A percentile compares a stretch with the other conserved stretches of the same genome.
Conservation (phyloP, 2,329 filamentous ascomycete genomes). For the Grosmannia serpens region DNA sequence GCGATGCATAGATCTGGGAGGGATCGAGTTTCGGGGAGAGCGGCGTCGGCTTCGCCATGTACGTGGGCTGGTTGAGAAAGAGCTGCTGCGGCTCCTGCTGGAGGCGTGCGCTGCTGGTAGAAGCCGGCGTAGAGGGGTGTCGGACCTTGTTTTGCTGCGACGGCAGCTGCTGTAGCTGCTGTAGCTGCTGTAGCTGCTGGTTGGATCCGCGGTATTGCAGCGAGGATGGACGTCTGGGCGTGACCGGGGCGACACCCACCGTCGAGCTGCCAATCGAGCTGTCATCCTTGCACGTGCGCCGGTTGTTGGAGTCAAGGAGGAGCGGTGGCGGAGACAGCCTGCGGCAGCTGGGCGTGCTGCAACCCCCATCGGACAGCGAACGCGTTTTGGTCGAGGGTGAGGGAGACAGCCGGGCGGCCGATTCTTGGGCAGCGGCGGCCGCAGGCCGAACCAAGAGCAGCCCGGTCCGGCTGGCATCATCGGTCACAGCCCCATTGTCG, state of each 20-base stretch:
- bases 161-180: not conserved
- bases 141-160: not conserved
- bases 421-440: not conserved
- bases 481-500: slow-evolving; percentile 13
- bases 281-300: slow-evolving; percentile 55
- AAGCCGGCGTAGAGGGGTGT: slow-evolving; percentile 7
- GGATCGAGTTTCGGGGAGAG: slow-evolving; percentile 80
- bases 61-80: slow-evolving; percentile 21
- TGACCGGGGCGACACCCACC: slow-evolving; percentile 41
- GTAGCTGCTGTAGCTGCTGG: not conserved
- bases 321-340: slow-evolving; percentile 47
- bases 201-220: slow-evolving; percentile 42
- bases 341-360: slow-evolving; percentile 27
- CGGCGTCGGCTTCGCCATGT: slow-evolving; percentile 45
- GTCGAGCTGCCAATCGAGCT: slow-evolving; percentile 34
- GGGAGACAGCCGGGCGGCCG: slow-evolving; percentile 8
- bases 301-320: slow-evolving; percentile 33
- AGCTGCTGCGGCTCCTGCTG: slow-evolving; percentile 8
- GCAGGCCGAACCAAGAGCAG: not conserved
- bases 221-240: slow-evolving; percentile 58
- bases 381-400: slow-evolving; percentile 42
- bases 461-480: not conserved
- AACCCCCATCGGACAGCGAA: slow-evolving; percentile 53
- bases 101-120: slow-evolving; percentile 10
- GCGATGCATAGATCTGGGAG: slow-evolving; percentile 74